A percentile compares a stretch with the other conserved stretches of the same genome.
phyloP scores from a whole-genome alignment of 2,329 filamentous ascomycete genomes.

The Exutisphaerella laricina region DNA sequence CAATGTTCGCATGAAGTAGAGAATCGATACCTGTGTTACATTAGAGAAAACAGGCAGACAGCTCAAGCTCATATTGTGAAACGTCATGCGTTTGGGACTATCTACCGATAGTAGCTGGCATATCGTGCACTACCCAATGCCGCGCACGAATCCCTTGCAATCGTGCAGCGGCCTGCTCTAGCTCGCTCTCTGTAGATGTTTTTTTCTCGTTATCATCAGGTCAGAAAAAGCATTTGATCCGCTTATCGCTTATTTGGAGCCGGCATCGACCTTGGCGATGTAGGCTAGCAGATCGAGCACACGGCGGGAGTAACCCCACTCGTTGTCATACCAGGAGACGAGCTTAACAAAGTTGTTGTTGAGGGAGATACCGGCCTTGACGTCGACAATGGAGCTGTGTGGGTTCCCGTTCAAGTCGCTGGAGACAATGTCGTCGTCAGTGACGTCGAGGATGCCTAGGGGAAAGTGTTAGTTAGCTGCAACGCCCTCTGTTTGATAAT shows the following conservation, averaged over 20 bases:
- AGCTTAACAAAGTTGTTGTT: constrained; percentile 99
- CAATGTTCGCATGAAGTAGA: no score
- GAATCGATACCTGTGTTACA: background rate
- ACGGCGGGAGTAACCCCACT: constrained; percentile 98
- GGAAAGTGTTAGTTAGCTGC: constrained; percentile 22
- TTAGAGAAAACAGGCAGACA: background rate
- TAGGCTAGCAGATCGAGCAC: constrained; percentile 46
- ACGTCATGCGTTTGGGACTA: no score
- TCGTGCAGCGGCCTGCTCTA: background rate
- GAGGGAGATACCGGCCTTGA: constrained; percentile 97
- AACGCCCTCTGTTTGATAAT: background rate
- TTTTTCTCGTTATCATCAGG: constrained; percentile 1
- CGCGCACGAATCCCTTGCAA: no score
- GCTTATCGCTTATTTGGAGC: constrained; percentile 26
- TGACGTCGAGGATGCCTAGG: constrained; percentile 87
- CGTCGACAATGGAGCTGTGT: constrained; percentile 97
- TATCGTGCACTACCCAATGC: no score
- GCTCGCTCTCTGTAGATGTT: constrained; percentile 1
- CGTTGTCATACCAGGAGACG: constrained; percentile 81
- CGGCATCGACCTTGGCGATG: constrained; percentile 37
- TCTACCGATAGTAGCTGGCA: background rate
- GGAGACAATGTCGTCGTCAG: constrained; percentile 95
- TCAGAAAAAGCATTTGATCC: background rate
- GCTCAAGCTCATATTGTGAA: no score
- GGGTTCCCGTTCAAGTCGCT: constrained; percentile 88